A percentile compares a stretch with the other conserved stretches of the same genome.
Evolutionary conservation across 306 rosid genomes (phyloP).

Genomic region (Sechiopsis laciniata): DNA sequence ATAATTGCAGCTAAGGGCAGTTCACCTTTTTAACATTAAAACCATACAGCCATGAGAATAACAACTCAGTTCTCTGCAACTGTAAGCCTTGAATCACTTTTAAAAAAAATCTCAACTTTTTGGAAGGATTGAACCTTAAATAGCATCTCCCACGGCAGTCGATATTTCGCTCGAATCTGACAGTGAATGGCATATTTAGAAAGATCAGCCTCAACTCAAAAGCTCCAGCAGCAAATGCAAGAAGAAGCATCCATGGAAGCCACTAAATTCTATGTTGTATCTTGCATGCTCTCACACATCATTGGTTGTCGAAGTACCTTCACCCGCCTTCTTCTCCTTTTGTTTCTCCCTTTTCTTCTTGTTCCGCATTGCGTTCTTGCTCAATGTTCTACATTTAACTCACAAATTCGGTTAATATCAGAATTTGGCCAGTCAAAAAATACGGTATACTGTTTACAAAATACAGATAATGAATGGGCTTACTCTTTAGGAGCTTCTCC

Average conservation of each 20-base stretch:
- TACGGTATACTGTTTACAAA: not conserved
- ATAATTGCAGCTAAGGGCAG: not conserved
- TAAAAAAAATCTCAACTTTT: not conserved
- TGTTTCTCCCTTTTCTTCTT: conserved; percentile 96
- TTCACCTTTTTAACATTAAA: not conserved
- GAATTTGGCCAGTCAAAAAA: conserved; percentile 18
- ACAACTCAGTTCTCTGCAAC: not conserved
- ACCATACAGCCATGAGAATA: too few species aligned
- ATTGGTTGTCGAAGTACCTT: conserved; percentile 29
- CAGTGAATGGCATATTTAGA: not conserved
- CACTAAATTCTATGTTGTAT: not conserved
- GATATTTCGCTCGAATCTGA: not conserved
- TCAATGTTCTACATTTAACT: conserved; percentile 40
- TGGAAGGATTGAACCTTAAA: not conserved
- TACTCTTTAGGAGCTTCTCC: conserved; percentile 72
- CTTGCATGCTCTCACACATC: conserved; percentile 33
- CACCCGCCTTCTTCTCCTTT: conserved; percentile 68
- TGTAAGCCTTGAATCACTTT: not conserved
- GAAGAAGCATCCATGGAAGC: conserved; percentile 12
- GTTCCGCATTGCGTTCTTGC: conserved; percentile 79
- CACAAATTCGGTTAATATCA: conserved; percentile 10
- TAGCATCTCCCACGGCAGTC: not conserved
- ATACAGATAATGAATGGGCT: conserved; percentile 9
- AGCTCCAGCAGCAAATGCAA: not conserved
- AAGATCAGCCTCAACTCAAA: not conserved